Percentiles rank a stretch among this genome's conserved stretches.
Conservation (phyloP, 805 yeast genomes). For the Sugiyamaella mastotermitis region DNA sequence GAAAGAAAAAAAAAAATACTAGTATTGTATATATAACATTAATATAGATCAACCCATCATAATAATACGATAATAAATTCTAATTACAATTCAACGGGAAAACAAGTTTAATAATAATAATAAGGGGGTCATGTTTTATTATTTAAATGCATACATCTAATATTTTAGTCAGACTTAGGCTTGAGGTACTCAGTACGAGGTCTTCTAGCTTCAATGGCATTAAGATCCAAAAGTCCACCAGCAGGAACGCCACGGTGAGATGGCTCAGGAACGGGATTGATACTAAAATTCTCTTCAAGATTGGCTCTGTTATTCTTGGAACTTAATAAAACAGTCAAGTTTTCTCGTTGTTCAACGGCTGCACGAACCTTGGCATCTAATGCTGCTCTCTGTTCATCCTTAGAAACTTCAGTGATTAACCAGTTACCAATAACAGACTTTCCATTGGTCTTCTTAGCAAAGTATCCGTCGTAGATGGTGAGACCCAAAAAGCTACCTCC, state of each 20-base stretch:
- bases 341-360: constrained; percentile 12
- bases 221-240: constrained; percentile 21
- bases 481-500: constrained; percentile 15
- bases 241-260: constrained; percentile 23
- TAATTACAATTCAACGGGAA: no score
- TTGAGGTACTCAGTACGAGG: constrained; percentile 16
- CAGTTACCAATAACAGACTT: constrained; percentile 19
- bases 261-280: constrained; percentile 28
- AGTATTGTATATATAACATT: no score
- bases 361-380: constrained; percentile 10
- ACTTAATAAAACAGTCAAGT: constrained; percentile 10
- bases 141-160: no score
- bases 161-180: background rate
- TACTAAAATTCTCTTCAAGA: constrained; percentile 16
- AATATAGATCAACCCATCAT: no score
- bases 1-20: no score
- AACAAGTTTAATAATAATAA: no score
- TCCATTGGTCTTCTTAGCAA: constrained; percentile 10
- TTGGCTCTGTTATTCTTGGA: constrained; percentile 15
- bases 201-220: constrained; percentile 25
- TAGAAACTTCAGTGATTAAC: constrained; percentile 15
- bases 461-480: constrained; percentile 17
- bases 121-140: no score
- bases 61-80: no score
- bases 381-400: constrained; percentile 11